Percentiles rank a stretch among this genome's conserved stretches.
Conservation (phyloP, 2,329 filamentous ascomycete genomes). For the Neurospora sp. region DNA sequence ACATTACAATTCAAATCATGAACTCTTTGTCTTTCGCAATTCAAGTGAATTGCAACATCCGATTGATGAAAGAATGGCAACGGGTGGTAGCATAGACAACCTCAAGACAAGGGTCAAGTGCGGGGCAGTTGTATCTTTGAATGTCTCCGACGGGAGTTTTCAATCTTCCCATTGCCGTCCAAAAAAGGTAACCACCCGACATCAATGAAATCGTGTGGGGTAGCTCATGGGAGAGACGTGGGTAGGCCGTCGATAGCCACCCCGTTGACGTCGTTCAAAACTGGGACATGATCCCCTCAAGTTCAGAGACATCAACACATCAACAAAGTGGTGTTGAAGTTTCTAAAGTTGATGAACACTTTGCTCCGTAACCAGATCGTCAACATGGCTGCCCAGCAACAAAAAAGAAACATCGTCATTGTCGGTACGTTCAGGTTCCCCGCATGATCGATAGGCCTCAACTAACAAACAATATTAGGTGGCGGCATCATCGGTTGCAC, state of each 20-base stretch:
- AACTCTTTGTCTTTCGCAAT: background rate
- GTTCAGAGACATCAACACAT: background rate
- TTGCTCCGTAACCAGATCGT: background rate
- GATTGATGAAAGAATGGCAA: background rate
- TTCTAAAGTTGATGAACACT: background rate
- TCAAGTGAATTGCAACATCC: background rate
- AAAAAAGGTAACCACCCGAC: background rate
- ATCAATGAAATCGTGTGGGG: background rate
- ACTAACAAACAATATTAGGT: conserved; percentile 37
- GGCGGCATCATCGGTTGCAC: conserved; percentile 90
- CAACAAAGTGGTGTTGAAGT: background rate
- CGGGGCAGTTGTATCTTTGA: background rate
- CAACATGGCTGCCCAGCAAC: conserved; percentile 17
- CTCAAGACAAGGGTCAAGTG: background rate
- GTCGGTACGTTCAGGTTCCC: conserved; percentile 24
- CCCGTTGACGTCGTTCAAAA: background rate
- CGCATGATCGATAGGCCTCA: background rate
- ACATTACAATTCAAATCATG: background rate
- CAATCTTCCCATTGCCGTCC: background rate
- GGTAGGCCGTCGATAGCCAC: background rate
- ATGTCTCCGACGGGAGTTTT: background rate
- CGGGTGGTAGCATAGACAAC: background rate
- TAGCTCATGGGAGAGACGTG: background rate
- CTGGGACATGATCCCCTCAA: background rate
- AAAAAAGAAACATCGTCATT: conserved; percentile 37